Evolutionary conservation across 2,329 filamentous ascomycete genomes (phyloP).

Genomic region (Ophiostoma quercus): DNA sequence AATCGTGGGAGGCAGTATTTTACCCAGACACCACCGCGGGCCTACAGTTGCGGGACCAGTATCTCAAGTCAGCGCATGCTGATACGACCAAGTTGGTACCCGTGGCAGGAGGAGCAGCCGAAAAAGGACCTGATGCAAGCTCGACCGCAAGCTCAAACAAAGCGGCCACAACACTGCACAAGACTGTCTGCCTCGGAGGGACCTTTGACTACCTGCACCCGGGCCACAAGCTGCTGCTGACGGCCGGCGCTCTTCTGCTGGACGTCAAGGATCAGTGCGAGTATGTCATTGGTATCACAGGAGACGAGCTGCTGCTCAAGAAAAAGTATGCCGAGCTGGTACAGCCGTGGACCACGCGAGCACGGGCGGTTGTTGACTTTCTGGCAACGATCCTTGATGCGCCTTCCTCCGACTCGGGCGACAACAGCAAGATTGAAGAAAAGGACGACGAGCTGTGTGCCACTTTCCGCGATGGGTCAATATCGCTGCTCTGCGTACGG

Average conservation of each 20-base stretch:
- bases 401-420: conserved; percentile 45
- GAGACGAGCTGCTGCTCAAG: conserved; percentile 76
- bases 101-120: neutral
- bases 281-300: conserved; percentile 81
- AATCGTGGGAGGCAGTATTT: conserved; percentile 58
- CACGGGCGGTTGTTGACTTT: conserved; percentile 65
- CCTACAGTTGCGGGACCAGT: conserved; percentile 50
- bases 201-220: conserved; percentile 96
- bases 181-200: conserved; percentile 74
- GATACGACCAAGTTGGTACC: neutral
- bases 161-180: conserved; percentile 38
- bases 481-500: conserved; percentile 72
- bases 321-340: conserved; percentile 82
- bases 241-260: conserved; percentile 72
- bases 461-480: conserved; percentile 51
- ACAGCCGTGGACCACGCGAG: conserved; percentile 73
- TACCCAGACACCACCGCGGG: conserved; percentile 61
- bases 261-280: conserved; percentile 37
- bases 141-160: neutral
- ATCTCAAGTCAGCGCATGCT: conserved; percentile 34
- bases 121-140: neutral
- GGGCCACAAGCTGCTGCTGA: conserved; percentile 91
- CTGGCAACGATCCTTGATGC: conserved; percentile 56
- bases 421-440: conserved; percentile 30
- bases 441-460: conserved; percentile 47